Percentiles rank a stretch among this genome's conserved stretches.
These are phyloP conservation scores for Lumnitzera littorea DNA, from an alignment of 345 rosid species.

Conservation along the genomic window DNA sequence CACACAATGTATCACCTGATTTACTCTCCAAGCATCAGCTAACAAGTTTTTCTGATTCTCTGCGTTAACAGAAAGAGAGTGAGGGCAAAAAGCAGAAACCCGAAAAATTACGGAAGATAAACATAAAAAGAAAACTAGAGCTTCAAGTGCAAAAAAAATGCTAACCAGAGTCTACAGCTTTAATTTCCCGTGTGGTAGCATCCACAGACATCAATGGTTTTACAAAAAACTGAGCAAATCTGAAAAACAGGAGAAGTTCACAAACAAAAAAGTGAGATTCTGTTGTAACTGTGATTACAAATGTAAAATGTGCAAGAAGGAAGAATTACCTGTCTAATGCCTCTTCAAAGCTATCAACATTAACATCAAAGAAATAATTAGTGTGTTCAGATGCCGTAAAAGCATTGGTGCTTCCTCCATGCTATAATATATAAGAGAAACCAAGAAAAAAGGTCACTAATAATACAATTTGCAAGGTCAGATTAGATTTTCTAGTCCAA, in stretches of 20 bases:
- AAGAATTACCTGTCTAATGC: constrained; percentile 75
- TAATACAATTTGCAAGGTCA: too few species aligned
- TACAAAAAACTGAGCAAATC: constrained; percentile 85
- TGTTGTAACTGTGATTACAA: background rate
- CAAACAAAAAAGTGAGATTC: constrained; percentile 3
- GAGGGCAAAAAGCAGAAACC: background rate
- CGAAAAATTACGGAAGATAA: background rate
- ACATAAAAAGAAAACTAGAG: background rate
- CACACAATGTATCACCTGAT: constrained; percentile 45
- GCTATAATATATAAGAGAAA: constrained; percentile 36
- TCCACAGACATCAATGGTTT: constrained; percentile 92
- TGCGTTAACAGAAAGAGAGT: constrained; percentile 21
- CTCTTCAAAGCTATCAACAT: constrained; percentile 66
- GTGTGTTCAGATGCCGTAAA: constrained; percentile 71
- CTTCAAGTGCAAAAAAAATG: background rate
- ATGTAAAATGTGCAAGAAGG: background rate
- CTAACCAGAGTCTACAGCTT: constrained; percentile 96
- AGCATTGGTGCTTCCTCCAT: constrained; percentile 88
- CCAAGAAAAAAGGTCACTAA: background rate
- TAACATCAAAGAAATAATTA: constrained; percentile 69
- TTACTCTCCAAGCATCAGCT: constrained; percentile 77
- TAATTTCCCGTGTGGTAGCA: constrained; percentile 85
- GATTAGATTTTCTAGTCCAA: too few species aligned
- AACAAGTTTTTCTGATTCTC: constrained; percentile 90
- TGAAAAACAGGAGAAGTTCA: constrained; percentile 22